Evolutionary conservation across 805 yeast genomes (phyloP).

Genomic region (Candida maltosa): DNA sequence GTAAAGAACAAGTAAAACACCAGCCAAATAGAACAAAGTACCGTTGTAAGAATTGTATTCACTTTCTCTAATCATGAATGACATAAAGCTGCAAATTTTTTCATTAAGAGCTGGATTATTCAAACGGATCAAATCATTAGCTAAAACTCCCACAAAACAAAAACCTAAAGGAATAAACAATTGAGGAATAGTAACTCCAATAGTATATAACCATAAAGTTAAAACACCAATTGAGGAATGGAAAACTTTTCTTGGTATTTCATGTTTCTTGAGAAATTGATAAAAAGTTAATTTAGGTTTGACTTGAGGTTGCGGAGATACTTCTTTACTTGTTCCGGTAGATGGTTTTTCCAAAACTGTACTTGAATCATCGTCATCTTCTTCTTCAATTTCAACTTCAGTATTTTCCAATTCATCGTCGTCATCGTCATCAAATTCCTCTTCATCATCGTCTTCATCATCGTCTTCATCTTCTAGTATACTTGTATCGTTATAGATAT

Average conservation of each 20-base stretch:
- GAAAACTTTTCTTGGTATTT: conserved; percentile 81
- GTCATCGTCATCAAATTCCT: conserved; percentile 11
- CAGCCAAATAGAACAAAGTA: conserved; percentile 81
- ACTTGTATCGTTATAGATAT: conserved; percentile 21
- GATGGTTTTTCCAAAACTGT: background rate
- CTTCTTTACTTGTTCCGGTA: background rate
- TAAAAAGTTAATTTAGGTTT: no score
- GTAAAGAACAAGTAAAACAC: conserved; percentile 67
- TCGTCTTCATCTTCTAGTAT: conserved; percentile 13
- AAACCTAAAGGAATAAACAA: conserved; percentile 59
- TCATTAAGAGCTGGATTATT: conserved; percentile 58
- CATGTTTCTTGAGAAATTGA: conserved; percentile 67
- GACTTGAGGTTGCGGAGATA: no score
- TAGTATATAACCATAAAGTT: conserved; percentile 68
- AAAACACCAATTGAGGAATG: conserved; percentile 88
- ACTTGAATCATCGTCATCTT: background rate
- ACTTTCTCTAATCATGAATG: conserved; percentile 79
- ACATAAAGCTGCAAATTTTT: conserved; percentile 62
- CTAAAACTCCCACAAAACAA: conserved; percentile 53
- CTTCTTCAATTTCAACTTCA: conserved; percentile 6
- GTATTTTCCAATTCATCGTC: conserved; percentile 9
- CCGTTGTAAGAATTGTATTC: conserved; percentile 79
- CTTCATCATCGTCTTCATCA: conserved; percentile 15
- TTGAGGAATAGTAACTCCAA: conserved; percentile 51
- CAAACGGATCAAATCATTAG: conserved; percentile 69